Conservation (phyloP, 441 rosid genomes). For the Erysimum cheiri region DNA sequence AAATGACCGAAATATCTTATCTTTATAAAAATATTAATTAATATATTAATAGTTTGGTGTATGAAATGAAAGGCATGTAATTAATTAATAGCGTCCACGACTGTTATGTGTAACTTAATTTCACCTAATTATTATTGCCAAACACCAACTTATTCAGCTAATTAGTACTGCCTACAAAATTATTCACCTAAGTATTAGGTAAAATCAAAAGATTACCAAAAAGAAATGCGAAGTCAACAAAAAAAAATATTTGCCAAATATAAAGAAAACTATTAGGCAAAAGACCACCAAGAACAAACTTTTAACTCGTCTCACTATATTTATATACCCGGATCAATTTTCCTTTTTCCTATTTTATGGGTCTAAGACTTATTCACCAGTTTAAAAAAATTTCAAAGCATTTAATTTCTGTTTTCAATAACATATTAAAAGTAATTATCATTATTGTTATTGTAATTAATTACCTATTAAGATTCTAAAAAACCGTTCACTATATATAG, state of each 20-base stretch:
- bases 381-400: not conserved
- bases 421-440: not conserved
- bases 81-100: constrained; percentile 1
- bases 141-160: constrained; percentile 21
- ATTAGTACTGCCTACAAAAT: not conserved
- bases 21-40: not conserved
- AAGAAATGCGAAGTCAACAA: not conserved
- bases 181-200: constrained; percentile 16
- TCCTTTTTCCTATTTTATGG: not conserved
- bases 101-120: constrained; percentile 19
- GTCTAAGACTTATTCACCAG: not conserved
- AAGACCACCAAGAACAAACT: constrained; percentile 28
- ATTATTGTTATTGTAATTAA: not conserved
- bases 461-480: not conserved
- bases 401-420: not conserved
- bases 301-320: constrained; percentile 9
- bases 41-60: constrained; percentile 14
- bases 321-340: not conserved
- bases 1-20: not conserved
- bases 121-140: constrained; percentile 15
- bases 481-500: not conserved
- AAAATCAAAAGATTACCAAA: constrained; percentile 2
- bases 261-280: constrained; percentile 1
- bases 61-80: constrained; percentile 5
- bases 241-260: not conserved